Conservation (phyloP, 371 early-diverging fungal genomes). For the Haplosporangium sp. region DNA sequence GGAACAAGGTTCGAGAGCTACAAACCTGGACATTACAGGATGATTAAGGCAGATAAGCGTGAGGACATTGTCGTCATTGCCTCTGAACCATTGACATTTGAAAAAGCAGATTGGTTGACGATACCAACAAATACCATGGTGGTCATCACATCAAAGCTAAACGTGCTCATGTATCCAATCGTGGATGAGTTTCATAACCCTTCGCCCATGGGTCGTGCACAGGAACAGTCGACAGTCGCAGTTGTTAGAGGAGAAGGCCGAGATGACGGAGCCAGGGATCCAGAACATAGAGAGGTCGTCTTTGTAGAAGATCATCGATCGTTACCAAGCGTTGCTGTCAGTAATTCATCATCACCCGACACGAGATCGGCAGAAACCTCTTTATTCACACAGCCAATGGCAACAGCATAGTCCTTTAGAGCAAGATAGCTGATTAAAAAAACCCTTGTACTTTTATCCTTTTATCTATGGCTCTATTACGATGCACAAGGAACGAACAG, state of each 20-base stretch:
- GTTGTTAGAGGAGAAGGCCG: conserved; percentile 46
- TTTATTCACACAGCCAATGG: too few relatives aligned
- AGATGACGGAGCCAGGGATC: conserved; percentile 51
- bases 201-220: conserved; percentile 18
- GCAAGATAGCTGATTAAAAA: too few relatives aligned
- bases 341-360: conserved; percentile 4
- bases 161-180: conserved; percentile 84
- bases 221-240: conserved; percentile 30
- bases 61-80: conserved; percentile 90
- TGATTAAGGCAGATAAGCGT: conserved; percentile 85
- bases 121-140: conserved; percentile 87
- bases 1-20: conserved; percentile 73
- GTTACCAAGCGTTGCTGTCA: conserved; percentile 7
- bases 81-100: conserved; percentile 88
- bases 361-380: conserved; percentile 1
- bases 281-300: conserved; percentile 41
- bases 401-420: too few relatives aligned
- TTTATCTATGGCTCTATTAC: too few relatives aligned
- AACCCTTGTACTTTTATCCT: too few relatives aligned
- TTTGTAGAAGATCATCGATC: conserved; percentile 39
- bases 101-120: conserved; percentile 86
- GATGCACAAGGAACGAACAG: too few relatives aligned
- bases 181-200: conserved; percentile 73
- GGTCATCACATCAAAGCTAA: conserved; percentile 82
- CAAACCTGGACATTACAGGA: conserved; percentile 80